Evolutionary conservation across 352 stramenopile species (phyloP).

Genomic region (Phytophthora pini): DNA sequence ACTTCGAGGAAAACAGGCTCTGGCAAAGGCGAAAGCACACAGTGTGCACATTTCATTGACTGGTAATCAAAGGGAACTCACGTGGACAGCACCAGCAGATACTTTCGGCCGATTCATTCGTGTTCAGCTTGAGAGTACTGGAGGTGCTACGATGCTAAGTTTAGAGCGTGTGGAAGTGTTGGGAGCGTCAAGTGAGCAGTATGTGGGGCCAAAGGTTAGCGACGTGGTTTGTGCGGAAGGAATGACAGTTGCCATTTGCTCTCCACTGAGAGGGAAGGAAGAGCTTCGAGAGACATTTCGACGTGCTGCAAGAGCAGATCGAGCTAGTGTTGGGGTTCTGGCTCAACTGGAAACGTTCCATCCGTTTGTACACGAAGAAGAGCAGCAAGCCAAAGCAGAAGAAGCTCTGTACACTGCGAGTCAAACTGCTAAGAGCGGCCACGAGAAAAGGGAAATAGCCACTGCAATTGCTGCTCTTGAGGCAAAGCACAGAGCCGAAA

Average conservation of each 20-base stretch:
- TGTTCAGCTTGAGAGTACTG: slow-evolving; percentile 63
- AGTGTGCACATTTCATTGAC: slow-evolving; percentile 58
- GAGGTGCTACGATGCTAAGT: slow-evolving; percentile 52
- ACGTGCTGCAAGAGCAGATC: slow-evolving; percentile 62
- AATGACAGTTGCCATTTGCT: slow-evolving; percentile 63
- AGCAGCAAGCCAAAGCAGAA: slow-evolving; percentile 16
- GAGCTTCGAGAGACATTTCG: slow-evolving; percentile 63
- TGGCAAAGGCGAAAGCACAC: slow-evolving; percentile 55
- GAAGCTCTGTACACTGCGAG: slow-evolving; percentile 21
- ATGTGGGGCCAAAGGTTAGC: slow-evolving; percentile 60
- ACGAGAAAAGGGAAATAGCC: slow-evolving; percentile 33
- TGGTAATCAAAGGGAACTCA: slow-evolving; percentile 33
- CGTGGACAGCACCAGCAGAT: slow-evolving; percentile 56
- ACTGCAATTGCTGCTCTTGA: slow-evolving; percentile 33
- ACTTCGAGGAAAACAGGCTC: slow-evolving; percentile 67
- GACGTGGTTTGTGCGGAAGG: slow-evolving; percentile 66
- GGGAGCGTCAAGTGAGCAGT: slow-evolving; percentile 47
- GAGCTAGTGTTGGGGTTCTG: slow-evolving; percentile 49
- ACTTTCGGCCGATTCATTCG: slow-evolving; percentile 67
- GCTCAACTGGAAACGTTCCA: slow-evolving; percentile 78
- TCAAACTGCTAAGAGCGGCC: slow-evolving; percentile 20
- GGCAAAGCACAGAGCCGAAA: slow-evolving; percentile 20
- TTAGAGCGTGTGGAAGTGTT: slow-evolving; percentile 58
- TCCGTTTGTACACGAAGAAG: slow-evolving; percentile 43
- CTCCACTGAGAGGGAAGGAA: slow-evolving; percentile 39